Conservation (phyloP, 352 stramenopile genomes). For the Plasmopara viticola region DNA sequence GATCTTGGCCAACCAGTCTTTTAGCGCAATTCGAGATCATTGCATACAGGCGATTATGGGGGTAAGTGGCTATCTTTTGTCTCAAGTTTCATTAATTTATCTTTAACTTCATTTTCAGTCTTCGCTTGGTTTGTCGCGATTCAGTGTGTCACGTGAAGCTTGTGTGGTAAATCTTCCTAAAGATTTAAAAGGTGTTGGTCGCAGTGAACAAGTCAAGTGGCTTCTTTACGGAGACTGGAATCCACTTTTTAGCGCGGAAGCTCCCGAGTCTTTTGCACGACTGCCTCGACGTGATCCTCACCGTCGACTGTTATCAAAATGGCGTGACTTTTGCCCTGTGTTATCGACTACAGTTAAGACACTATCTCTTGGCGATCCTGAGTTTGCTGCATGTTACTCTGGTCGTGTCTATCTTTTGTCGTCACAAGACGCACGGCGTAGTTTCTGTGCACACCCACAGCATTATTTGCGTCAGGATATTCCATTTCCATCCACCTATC, state of each 20-base stretch:
- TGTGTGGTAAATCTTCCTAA: constrained; percentile 33
- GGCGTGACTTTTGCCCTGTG: constrained; percentile 63
- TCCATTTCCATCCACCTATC: constrained; percentile 10
- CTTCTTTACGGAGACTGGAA: constrained; percentile 57
- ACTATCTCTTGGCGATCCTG: constrained; percentile 32
- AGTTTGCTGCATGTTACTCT: constrained; percentile 35
- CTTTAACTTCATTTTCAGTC: constrained; percentile 25
- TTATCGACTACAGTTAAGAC: constrained; percentile 20
- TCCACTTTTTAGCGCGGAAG: constrained; percentile 13
- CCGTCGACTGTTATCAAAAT: constrained; percentile 35
- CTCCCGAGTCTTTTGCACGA: constrained; percentile 7
- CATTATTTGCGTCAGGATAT: constrained; percentile 39
- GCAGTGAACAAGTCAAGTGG: constrained; percentile 52
- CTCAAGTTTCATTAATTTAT: background rate
- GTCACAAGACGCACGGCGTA: constrained; percentile 22
- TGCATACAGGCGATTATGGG: constrained; percentile 52
- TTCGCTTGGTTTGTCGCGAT: constrained; percentile 33
- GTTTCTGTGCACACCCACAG: constrained; percentile 39
- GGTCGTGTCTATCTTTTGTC: constrained; percentile 52
- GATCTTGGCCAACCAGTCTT: constrained; percentile 40
- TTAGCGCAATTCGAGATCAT: constrained; percentile 43
- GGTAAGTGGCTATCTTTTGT: constrained; percentile 27
- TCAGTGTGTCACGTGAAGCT: constrained; percentile 30
- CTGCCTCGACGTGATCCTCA: constrained; percentile 23
- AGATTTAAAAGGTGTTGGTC: constrained; percentile 23